Evolutionary conservation across 495 filamentous ascomycete species (phyloP), one percentile per base, ranked within the genome.

Genomic region (Aspergillus asperescens): DNA sequence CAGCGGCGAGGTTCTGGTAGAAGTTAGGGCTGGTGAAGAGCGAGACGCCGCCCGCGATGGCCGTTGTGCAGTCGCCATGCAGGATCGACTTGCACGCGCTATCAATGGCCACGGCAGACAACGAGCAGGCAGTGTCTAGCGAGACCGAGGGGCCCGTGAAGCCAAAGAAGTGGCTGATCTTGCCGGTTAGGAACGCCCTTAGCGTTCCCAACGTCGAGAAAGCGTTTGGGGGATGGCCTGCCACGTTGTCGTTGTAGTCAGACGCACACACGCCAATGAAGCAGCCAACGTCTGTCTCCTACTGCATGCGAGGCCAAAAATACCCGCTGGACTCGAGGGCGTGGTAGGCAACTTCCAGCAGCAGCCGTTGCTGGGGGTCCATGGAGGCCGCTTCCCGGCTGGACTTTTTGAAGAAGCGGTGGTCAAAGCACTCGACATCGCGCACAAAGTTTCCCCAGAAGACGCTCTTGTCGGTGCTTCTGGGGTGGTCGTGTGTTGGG

Each of bases 331-430:
- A 64, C 39, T 79, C 74, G 0, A 78, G 31, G 0, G 75, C 69
- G 39, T 82, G 66, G 40, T 81, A 81, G 0, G 71, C 63, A 0
- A 62, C 51, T 31, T 81, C 65, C 5, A 82, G 69, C 0, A 76
- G 24, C 0, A 75, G 62, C 0, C 79, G 63, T 31, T 77, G 76
- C 49, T 78, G 75, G 1, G 78, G 80, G 44, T 81, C 80, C 58
- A 71, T 76, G 3, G 64, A 62, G 0, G 54, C 50, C 0, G 68
- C 64, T 55, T 83, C 80, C 1, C 73, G 65, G 0, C 68, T 52
- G 23, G 58, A 70, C 24, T 59, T 67, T 47, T 66, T 69, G 67
- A 81, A 84, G 63, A 83, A 81, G 9, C 58, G 45, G 40, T 77
- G 70, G 44, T 83, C 80, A 29, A 78, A 79, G 1, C 56, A 50